Base-by-base conservation (phyloP, 805 yeast species). In the Starmerella lactis-condensi region DNA sequence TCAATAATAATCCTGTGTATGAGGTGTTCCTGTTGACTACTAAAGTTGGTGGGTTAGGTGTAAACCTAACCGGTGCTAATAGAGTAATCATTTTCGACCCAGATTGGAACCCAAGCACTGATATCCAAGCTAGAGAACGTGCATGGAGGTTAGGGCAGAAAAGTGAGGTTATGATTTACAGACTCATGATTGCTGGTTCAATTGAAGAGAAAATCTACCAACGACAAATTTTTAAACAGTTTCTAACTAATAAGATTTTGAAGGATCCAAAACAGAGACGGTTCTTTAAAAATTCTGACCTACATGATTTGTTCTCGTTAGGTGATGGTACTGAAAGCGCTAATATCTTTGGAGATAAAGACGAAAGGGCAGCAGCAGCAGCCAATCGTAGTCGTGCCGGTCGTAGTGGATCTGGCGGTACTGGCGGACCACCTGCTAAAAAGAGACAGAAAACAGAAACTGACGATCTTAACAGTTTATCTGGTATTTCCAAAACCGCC, bases 31-130 rank as follows among this genome's bases (percentile, higher is more conserved):
- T 89, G 15, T 57, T 89, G 23, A 89, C 98, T 0, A 89, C 98
- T 0, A 69, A 85, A 46, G 98, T 89, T 5, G 98, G 98, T 14
- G 98, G 98, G 0, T 57, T 89, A 24, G 98, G 98, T 14, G 78
- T 85, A 2, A 85, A 85, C 51, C 52, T 85, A 28, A 85, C 94
- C 0, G 96, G 96, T 3, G 96, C 98, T 0, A 82, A 82, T 42
- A 58, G 96, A 27, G 94, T 85, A 9, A 79, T 85, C 15, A 85
- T 85, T 11, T 85, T 67, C 50, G 98, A 85, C 47, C 98, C 98
- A 0, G 96, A 89, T 53, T 85, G 98, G 98, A 85, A 85, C 47
- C 98, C 98, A 1, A 81, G 94, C 1, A 89, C 96, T 0, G 98
- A 85, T 57, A 64, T 83, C 37, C 98, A 85, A 53, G 98, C 98